A percentile compares a stretch with the other conserved stretches of the same genome.
These are phyloP conservation scores for Paramecium sonneborni DNA, from an alignment of 73 alveolate genomes.

Conservation along the genomic window DNA sequence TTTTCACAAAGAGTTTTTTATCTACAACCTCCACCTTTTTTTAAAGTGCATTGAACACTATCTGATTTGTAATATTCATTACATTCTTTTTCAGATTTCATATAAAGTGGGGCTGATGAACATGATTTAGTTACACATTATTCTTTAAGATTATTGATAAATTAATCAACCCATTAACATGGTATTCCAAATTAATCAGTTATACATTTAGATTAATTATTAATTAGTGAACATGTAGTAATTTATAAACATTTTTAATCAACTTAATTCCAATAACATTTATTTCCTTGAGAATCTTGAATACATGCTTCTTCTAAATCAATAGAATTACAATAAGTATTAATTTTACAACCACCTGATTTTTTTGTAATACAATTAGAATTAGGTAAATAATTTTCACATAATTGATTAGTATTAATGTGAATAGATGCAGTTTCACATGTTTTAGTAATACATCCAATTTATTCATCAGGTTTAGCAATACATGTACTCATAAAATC, in stretches of 20 bases:
- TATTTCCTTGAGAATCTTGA: neutral
- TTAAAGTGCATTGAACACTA: neutral
- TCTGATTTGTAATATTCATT: neutral
- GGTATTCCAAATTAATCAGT: neutral
- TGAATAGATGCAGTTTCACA: neutral
- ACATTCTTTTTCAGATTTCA: neutral
- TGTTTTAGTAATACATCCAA: neutral
- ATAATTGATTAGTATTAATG: neutral
- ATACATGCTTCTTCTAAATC: neutral
- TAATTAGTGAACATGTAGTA: neutral
- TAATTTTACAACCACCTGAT: neutral
- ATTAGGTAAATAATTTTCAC: neutral
- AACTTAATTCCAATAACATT: neutral
- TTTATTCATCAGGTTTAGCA: neutral
- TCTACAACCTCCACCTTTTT: slow-evolving; percentile 47
- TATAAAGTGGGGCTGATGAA: neutral
- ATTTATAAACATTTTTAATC: neutral
- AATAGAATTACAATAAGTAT: neutral
- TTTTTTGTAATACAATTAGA: neutral
- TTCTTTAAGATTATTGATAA: neutral
- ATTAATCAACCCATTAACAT: neutral
- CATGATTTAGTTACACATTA: neutral
- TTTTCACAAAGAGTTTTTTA: neutral
- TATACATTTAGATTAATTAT: neutral
- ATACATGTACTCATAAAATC: neutral